Base-by-base conservation (phyloP, 495 filamentous ascomycete species). In the Xylaria longipes region DNA sequence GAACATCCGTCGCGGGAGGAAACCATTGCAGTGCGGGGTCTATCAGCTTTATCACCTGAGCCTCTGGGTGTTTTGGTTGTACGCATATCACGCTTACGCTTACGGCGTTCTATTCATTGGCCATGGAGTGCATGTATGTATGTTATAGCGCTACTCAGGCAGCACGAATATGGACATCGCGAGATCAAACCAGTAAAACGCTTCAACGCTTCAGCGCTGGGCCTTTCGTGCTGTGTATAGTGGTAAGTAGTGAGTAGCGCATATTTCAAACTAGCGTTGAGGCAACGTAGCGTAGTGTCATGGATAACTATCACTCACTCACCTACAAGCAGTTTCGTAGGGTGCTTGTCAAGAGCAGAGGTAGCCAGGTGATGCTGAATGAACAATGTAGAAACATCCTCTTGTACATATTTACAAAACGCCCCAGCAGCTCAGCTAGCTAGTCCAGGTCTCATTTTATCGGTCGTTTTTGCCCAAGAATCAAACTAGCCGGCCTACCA, bases 331-430 rank as follows among this genome's bases (percentile, higher is more conserved):
- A 14, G 14, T 31, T 56, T 17, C 9, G 27, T 31, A 56, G 11
- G 27, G 27, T 14, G 22, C 57, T 60, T 37, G n/a, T 60, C 33
- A 2, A 39, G 35, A 29, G 48, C 31, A 29, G 48, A 41, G 14
- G 1, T 17, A 3, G n/a, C 22, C 0, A n/a, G 20, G 12, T 31
- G 43, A 56, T n/a, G 52, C 41, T 37, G 56, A 65, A 63, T 56
- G 43, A 67, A 54, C 54, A 60, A 61, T 41, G 50, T 56, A 58
- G 61, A 58, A 77, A 64, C 65, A 65, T 75, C 72, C 39, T 72
- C 71, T 75, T 73, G 69, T 79, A 79, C 75, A 79, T 79, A 79
- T 79, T 79, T 79, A 79, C 77, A 79, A 76, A 69, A 65, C 68
- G 50, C 64, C 68, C 54, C 45, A 29, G 65, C 52, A 66, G 60